Evolutionary conservation across 163 green algal species (phyloP), one percentile per base, ranked within the genome.

Genomic region (Chlamydomonas reinhardtii): DNA sequence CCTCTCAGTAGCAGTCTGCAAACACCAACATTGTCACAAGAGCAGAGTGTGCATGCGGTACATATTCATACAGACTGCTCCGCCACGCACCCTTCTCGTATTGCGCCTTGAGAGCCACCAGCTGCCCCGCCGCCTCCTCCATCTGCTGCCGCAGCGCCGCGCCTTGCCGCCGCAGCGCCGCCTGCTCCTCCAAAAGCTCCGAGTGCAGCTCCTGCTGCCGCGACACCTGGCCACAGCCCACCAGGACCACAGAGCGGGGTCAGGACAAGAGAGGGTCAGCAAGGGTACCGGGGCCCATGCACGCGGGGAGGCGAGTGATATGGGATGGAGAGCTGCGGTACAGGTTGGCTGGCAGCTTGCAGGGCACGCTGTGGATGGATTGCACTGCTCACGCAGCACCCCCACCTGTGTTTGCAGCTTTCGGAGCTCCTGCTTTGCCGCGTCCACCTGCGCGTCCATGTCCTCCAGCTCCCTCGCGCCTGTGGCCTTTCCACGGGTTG

Each of bases 131-230:
- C 4, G 84, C 75, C 34, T 74, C 84, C 65, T 89, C 76, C 59
- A 84, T 39, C 76, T 89, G 70, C 20, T 64, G 9, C 22, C 74
- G 70, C 59, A 82, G 70, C 14, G 35, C 24, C 16, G 61, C 48
- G 61, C 76, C 74, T 22, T 85, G 75, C n/a, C 32, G 6, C 34
- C 81, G 76, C 31, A 89, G 84, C 78, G 35, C 75, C 14, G 61
- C 37, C 52, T 89, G 84, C 66, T 76, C 84, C 76, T 85, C 84
- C 56, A 89, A 56, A 4, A 89, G 76, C 69, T 89, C 84, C n/a
- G 56, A 43, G 68, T 84, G 59, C 6, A 85, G 52, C 35, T 78
- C 78, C 11, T 89, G 66, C 27, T 85, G 76, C n/a, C 78, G 84
- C 3, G 56, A 24, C 2, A 89, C 59, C 84, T 89, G 75, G 1